Conservation (phyloP, 352 stramenopile species). For the Pythium myriotylum region DNA sequence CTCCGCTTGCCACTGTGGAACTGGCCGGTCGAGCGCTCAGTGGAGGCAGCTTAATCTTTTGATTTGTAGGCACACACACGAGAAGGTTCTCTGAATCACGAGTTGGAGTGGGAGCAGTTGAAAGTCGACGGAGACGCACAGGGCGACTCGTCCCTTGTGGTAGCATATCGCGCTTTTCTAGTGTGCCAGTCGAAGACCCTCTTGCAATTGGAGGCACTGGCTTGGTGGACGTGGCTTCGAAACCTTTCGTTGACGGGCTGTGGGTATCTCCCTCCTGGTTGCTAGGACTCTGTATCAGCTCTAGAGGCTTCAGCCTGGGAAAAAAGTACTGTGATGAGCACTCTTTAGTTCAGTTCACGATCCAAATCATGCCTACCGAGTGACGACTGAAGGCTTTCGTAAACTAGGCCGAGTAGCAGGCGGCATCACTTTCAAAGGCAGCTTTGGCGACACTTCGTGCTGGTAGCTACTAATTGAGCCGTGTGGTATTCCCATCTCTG, state of each 20-base stretch:
- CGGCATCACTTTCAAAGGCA: not conserved
- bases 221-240: slow-evolving; percentile 2
- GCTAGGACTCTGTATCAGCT: slow-evolving; percentile 22
- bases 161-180: slow-evolving; percentile 22
- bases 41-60: slow-evolving; percentile 50
- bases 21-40: slow-evolving; percentile 34
- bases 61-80: not conserved
- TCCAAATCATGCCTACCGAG: not conserved
- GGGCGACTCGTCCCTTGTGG: slow-evolving; percentile 31
- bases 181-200: slow-evolving; percentile 24
- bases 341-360: too few relatives aligned
- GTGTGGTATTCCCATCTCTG: too few relatives aligned
- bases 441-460: too few relatives aligned
- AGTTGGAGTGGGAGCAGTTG: slow-evolving; percentile 38
- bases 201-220: slow-evolving; percentile 9
- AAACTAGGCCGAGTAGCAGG: slow-evolving; percentile 4
- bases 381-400: slow-evolving; percentile 12
- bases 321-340: too few relatives aligned
- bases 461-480: too few relatives aligned
- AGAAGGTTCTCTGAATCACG: slow-evolving; percentile 28
- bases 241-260: not conserved
- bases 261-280: slow-evolving; percentile 20
- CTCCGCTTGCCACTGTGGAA: not conserved
- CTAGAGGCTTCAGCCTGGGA: slow-evolving; percentile 49
- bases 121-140: slow-evolving; percentile 43